phyloP scores from a whole-genome alignment of 495 filamentous ascomycete genomes.

The Penicillium macrosclerotiorum region DNA sequence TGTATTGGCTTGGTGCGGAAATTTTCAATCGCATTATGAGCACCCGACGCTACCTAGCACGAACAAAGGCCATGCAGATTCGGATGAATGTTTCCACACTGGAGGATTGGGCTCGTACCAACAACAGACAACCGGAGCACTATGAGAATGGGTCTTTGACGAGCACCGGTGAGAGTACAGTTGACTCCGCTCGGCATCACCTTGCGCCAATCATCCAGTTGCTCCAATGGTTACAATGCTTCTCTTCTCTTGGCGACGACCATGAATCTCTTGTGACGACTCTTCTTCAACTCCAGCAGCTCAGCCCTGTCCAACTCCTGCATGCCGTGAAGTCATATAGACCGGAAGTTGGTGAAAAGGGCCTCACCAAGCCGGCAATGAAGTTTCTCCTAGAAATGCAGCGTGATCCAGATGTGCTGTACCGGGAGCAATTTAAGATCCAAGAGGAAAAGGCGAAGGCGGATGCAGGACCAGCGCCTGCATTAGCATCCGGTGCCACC shows the following conservation, averaged over 20 bases:
- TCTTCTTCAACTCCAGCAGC: conserved; percentile 77
- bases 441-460: conserved; percentile 30
- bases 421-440: conserved; percentile 35
- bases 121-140: conserved; percentile 93
- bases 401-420: conserved; percentile 54
- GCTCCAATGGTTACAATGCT: conserved; percentile 96
- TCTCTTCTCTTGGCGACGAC: conserved; percentile 93
- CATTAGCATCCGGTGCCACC: no score
- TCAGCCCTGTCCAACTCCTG: conserved; percentile 86
- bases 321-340: conserved; percentile 91
- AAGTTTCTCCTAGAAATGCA: conserved; percentile 83
- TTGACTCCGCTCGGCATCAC: conserved; percentile 79
- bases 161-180: conserved; percentile 79
- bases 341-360: conserved; percentile 92
- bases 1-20: conserved; percentile 96
- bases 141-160: conserved; percentile 89
- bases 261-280: conserved; percentile 84
- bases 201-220: conserved; percentile 90
- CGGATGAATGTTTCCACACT: conserved; percentile 95
- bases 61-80: conserved; percentile 99
- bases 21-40: conserved; percentile 98
- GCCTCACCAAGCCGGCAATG: conserved; percentile 77
- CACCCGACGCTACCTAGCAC: conserved; percentile 88
- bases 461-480: conserved; percentile 15
- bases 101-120: conserved; percentile 92